A percentile compares a stretch with the other conserved stretches of the same genome.
phyloP scores from a whole-genome alignment of 208 protist genomes.

The Leishmania arabica region DNA sequence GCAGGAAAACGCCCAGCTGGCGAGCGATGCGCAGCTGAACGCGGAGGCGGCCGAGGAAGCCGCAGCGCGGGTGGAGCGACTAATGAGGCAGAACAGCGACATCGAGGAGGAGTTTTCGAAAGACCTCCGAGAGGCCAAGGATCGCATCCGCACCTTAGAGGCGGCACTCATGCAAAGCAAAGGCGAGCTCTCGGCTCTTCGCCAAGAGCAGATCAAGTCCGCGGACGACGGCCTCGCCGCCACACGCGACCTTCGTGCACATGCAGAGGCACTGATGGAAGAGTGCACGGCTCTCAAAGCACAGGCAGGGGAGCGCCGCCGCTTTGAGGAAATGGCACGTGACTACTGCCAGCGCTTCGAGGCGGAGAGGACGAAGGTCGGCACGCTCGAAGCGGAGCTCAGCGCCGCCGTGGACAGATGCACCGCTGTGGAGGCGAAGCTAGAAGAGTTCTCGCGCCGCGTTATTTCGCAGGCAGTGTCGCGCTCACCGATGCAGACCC shows the following conservation, averaged over 20 bases:
- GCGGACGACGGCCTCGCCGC: constrained; percentile 42
- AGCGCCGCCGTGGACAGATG: constrained; percentile 56
- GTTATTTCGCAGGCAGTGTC: constrained; percentile 38
- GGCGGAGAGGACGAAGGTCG: constrained; percentile 46
- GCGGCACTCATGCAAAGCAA: constrained; percentile 47
- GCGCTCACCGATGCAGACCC: constrained; percentile 33
- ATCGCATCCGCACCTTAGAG: constrained; percentile 55
- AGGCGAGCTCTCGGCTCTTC: constrained; percentile 46
- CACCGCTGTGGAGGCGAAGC: constrained; percentile 63
- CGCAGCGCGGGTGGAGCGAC: constrained; percentile 51
- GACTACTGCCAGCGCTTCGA: constrained; percentile 51
- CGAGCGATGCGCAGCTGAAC: constrained; percentile 49
- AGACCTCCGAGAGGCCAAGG: constrained; percentile 62
- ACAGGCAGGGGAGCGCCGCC: constrained; percentile 30
- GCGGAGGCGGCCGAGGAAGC: constrained; percentile 50
- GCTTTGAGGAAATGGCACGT: constrained; percentile 38
- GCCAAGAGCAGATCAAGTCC: constrained; percentile 51
- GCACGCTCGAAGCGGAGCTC: constrained; percentile 69
- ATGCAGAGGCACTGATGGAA: constrained; percentile 45
- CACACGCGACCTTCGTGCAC: constrained; percentile 45
- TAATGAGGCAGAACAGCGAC: constrained; percentile 58
- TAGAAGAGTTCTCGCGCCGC: constrained; percentile 68
- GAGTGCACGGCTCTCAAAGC: constrained; percentile 47
- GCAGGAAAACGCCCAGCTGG: constrained; percentile 57
- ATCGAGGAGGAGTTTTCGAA: constrained; percentile 62